Percentiles rank a stretch among this genome's conserved stretches.
Evolutionary conservation across 805 yeast genomes (phyloP).

Genomic region (Sugiyamaella boreocaroliniensis): DNA sequence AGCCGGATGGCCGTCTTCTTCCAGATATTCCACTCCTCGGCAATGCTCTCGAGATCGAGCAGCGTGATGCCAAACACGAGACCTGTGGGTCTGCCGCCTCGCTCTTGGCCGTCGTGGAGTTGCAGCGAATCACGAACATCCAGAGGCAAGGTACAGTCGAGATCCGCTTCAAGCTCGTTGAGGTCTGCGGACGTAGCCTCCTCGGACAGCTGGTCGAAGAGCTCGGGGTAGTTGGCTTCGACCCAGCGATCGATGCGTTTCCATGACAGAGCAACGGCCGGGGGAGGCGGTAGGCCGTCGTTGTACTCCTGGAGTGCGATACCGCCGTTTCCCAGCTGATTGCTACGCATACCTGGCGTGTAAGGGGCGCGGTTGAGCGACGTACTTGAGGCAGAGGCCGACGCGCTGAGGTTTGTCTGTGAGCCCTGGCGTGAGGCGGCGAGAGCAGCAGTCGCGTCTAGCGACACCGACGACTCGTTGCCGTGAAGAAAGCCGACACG

Average conservation of each 20-base stretch:
- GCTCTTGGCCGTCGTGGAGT: conserved; percentile 88
- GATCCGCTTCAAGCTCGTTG: conserved; percentile 74
- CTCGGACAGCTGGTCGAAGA: conserved; percentile 67
- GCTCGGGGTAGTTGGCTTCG: conserved; percentile 68
- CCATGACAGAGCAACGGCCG: conserved; percentile 76
- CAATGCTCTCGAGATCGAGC: conserved; percentile 73
- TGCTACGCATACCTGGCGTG: conserved; percentile 31
- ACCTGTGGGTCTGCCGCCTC: conserved; percentile 68
- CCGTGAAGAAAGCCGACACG: conserved; percentile 11
- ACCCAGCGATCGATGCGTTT: conserved; percentile 83
- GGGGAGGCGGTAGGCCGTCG: conserved; percentile 56
- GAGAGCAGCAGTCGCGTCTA: conserved; percentile 6
- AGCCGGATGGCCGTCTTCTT: conserved; percentile 38
- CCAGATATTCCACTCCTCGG: conserved; percentile 81
- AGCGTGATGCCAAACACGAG: conserved; percentile 73
- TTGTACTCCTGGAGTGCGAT: conserved; percentile 33
- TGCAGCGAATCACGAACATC: conserved; percentile 75
- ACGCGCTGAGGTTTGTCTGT: conserved; percentile 12
- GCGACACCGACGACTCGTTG: conserved; percentile 15
- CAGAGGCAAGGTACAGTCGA: conserved; percentile 65
- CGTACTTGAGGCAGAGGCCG: conserved; percentile 14
- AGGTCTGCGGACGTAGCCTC: conserved; percentile 79
- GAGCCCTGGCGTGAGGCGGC: conserved; percentile 13
- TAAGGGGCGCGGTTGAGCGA: conserved; percentile 23
- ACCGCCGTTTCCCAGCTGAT: conserved; percentile 29